Evolutionary conservation across 2,329 filamentous ascomycete species (phyloP).

Genomic region (Neonectria sp.): DNA sequence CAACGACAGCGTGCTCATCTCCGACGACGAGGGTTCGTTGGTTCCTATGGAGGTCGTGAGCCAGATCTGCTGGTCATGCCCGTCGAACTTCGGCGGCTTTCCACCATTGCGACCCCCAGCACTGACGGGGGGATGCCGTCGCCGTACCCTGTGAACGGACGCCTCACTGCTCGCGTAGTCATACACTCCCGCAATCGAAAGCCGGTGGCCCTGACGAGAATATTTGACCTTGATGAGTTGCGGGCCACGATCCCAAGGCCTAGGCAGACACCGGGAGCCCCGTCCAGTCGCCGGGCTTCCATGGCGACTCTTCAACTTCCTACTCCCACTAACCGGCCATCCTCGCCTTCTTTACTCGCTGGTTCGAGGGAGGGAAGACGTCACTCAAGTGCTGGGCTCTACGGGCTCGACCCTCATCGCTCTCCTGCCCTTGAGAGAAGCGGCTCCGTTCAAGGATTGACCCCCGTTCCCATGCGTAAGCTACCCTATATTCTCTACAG

Average conservation of each 20-base stretch:
- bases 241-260: conserved; percentile 61
- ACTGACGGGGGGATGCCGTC: conserved; percentile 27
- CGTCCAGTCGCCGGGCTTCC: conserved; percentile 34
- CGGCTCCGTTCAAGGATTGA: conserved; percentile 25
- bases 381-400: conserved; percentile 31
- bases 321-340: conserved; percentile 15
- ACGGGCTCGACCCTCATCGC: not conserved
- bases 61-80: conserved; percentile 48
- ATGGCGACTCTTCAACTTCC: conserved; percentile 29
- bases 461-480: conserved; percentile 46
- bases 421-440: conserved; percentile 29
- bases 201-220: conserved; percentile 64
- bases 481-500: conserved; percentile 26
- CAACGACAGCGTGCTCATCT: conserved; percentile 44
- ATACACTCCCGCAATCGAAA: conserved; percentile 55
- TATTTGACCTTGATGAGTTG: conserved; percentile 65
- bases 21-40: conserved; percentile 35
- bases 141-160: conserved; percentile 36
- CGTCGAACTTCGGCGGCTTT: conserved; percentile 42
- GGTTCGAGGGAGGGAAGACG: conserved; percentile 27
- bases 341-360: conserved; percentile 28
- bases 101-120: conserved; percentile 26
- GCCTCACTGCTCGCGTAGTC: conserved; percentile 46
- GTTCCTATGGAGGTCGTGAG: conserved; percentile 32
- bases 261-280: conserved; percentile 31